These are phyloP conservation scores for Straminergon stramineum DNA, from an alignment of 225 moss, liverwort and hornwort genomes.

Conservation along the genomic window DNA sequence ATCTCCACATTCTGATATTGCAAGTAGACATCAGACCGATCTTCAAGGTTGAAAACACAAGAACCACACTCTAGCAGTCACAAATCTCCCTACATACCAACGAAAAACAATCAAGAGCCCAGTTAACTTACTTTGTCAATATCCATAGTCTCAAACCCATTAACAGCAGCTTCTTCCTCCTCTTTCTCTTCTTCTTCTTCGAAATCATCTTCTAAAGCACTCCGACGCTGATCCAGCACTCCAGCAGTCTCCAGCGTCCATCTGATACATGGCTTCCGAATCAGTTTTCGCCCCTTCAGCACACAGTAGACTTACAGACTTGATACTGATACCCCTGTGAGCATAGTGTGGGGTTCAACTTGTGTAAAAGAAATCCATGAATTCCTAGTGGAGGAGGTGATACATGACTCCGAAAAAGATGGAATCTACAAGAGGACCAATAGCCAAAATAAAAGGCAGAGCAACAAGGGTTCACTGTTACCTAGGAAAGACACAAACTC, in stretches of 20 bases:
- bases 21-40: neutral
- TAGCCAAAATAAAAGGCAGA: neutral
- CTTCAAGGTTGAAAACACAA: neutral
- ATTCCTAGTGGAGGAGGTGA: neutral
- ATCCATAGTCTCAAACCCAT: conserved; percentile 50
- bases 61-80: neutral
- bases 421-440: neutral
- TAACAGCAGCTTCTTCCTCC: conserved; percentile 79
- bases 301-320: conserved; percentile 31
- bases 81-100: neutral
- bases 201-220: conserved; percentile 95
- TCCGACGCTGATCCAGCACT: conserved; percentile 76
- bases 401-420: neutral
- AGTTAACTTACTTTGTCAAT: conserved; percentile 60
- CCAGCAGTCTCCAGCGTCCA: conserved; percentile 89
- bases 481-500: neutral
- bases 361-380: conserved; percentile 3
- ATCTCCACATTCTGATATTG: neutral
- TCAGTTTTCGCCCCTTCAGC: conserved; percentile 52
- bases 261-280: conserved; percentile 54
- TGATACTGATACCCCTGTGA: conserved; percentile 32
- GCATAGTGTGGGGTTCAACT: conserved; percentile 21
- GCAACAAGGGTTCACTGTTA: neutral
- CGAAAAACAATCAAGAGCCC: neutral
- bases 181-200: conserved; percentile 98